These are phyloP conservation scores for Aspergillus sp. DNA, from an alignment of 2,329 filamentous ascomycete species.

Conservation along the genomic window DNA sequence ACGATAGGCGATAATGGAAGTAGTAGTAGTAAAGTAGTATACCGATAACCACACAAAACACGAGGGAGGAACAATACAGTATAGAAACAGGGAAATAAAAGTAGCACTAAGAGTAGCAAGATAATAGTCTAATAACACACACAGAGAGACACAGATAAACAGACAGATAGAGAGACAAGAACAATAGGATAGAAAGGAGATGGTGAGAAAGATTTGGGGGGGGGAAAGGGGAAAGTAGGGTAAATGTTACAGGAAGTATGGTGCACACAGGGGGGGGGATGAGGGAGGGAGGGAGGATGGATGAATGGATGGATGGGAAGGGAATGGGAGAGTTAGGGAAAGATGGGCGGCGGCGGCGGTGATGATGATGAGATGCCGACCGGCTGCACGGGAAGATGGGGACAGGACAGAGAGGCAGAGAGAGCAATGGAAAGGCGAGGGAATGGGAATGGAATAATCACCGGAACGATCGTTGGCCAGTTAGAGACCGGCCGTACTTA, in stretches of 20 bases:
- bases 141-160: not conserved
- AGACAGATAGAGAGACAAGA: conserved; percentile 7
- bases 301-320: conserved; percentile 15
- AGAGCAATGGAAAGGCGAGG: conserved; percentile 13
- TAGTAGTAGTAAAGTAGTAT: conserved; percentile 11
- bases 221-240: conserved; percentile 15
- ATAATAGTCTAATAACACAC: conserved; percentile 11
- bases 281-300: conserved; percentile 13
- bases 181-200: conserved; percentile 19
- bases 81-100: conserved; percentile 6
- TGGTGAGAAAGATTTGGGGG: conserved; percentile 4
- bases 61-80: conserved; percentile 15
- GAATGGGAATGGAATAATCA: conserved; percentile 20
- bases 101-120: conserved; percentile 10
- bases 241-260: conserved; percentile 19
- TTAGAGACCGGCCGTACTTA: conserved; percentile 3
- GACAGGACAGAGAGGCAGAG: not conserved
- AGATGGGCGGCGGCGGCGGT: conserved; percentile 8
- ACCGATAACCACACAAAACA: conserved; percentile 15
- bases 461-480: conserved; percentile 20
- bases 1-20: conserved; percentile 14
- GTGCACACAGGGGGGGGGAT: conserved; percentile 3
- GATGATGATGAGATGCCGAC: conserved; percentile 8
- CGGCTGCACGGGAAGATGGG: conserved; percentile 6
- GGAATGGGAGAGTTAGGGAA: conserved; percentile 13